A percentile compares a stretch with the other conserved stretches of the same genome.
Evolutionary conservation across 2,329 filamentous ascomycete species (phyloP).

Genomic region (Aspergillus proliferans): DNA sequence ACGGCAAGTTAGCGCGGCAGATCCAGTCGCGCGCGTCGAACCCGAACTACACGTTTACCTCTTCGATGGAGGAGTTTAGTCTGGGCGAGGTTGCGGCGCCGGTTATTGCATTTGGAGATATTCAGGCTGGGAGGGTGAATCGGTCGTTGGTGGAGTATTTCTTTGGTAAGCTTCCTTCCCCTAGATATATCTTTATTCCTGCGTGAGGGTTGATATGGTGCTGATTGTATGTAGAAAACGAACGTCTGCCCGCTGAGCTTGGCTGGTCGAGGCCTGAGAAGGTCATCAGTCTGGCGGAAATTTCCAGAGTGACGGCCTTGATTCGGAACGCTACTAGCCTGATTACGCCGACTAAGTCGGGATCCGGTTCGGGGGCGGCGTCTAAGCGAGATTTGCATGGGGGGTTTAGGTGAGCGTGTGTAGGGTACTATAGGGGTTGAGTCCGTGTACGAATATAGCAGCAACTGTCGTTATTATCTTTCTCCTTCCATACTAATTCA

Average conservation of each 20-base stretch:
- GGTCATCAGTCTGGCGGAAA: constrained; percentile 5
- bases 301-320: constrained; percentile 6
- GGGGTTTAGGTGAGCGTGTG: no score
- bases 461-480: no score
- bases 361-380: not conserved
- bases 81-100: constrained; percentile 48
- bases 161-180: constrained; percentile 9
- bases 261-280: constrained; percentile 32
- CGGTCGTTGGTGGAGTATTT: constrained; percentile 19
- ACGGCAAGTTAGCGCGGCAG: constrained; percentile 42
- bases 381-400: not conserved
- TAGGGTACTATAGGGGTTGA: no score
- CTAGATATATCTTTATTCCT: no score
- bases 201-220: constrained; percentile 13
- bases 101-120: constrained; percentile 47
- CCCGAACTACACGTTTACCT: constrained; percentile 44
- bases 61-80: constrained; percentile 40
- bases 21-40: constrained; percentile 43
- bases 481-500: no score
- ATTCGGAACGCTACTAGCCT: constrained; percentile 19
- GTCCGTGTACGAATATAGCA: no score
- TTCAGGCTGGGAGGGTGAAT: constrained; percentile 34
- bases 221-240: constrained; percentile 33
- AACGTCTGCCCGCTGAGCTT: constrained; percentile 35
- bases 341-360: constrained; percentile 2